Evolutionary conservation across 805 yeast species (phyloP).

Genomic region (Scheffersomyces stipitis): DNA sequence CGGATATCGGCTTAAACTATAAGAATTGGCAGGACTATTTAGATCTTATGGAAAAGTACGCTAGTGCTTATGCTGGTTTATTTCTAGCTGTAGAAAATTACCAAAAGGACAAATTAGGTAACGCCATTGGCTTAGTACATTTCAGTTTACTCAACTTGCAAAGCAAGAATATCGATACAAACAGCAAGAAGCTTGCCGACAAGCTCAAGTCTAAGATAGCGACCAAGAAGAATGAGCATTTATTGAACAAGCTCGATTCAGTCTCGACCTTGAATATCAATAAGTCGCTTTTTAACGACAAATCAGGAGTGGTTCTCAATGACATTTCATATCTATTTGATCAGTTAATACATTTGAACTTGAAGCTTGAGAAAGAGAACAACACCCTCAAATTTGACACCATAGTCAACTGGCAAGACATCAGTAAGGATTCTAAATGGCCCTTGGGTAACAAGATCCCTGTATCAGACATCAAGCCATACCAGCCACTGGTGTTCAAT

Average conservation of each 20-base stretch:
- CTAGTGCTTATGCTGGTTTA: conserved; percentile 44
- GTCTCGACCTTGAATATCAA: conserved; percentile 34
- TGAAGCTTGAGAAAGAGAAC: conserved; percentile 46
- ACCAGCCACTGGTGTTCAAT: conserved; percentile 2
- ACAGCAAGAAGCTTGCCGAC: conserved; percentile 11
- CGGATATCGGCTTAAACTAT: conserved; percentile 5
- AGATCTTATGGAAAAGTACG: conserved; percentile 30
- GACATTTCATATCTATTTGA: conserved; percentile 43
- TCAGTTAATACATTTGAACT: conserved; percentile 36
- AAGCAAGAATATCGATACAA: conserved; percentile 20
- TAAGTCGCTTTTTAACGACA: conserved; percentile 33
- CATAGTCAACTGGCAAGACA: conserved; percentile 35
- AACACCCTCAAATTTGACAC: conserved; percentile 35
- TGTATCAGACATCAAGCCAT: conserved; percentile 23
- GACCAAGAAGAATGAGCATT: conserved; percentile 29
- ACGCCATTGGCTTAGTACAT: conserved; percentile 46
- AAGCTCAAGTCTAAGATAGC: conserved; percentile 27
- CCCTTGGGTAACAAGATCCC: conserved; percentile 42
- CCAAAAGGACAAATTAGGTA: conserved; percentile 45
- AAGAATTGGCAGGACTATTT: conserved; percentile 31
- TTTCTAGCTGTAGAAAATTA: conserved; percentile 46
- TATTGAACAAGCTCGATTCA: conserved; percentile 31
- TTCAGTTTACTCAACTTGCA: conserved; percentile 36
- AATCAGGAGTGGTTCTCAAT: conserved; percentile 33
- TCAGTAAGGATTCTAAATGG: conserved; percentile 41